phyloP scores from a whole-genome alignment of 306 rosid genomes.

The Comarum palustre region DNA sequence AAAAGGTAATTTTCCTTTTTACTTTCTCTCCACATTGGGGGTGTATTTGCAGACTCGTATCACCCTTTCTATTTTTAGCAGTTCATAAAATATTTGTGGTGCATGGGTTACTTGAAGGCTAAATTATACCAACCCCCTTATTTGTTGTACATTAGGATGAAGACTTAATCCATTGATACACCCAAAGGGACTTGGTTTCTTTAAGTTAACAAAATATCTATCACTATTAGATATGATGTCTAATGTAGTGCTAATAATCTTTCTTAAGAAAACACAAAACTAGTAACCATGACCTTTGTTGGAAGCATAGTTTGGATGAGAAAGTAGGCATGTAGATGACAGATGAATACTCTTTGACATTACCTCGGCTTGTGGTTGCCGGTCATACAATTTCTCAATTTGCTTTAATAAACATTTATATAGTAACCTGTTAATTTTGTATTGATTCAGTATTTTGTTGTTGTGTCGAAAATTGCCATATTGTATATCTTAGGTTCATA shows the following conservation, averaged over 20 bases:
- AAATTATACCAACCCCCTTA: background rate
- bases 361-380: background rate
- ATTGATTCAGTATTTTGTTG: background rate
- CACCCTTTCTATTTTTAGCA: background rate
- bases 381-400: background rate
- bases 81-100: background rate
- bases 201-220: background rate
- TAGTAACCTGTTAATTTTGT: background rate
- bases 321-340: background rate
- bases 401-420: background rate
- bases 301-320: background rate
- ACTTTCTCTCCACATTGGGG: conserved; percentile 1
- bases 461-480: background rate
- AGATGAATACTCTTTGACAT: background rate
- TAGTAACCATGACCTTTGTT: background rate
- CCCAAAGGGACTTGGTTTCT: background rate
- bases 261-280: background rate
- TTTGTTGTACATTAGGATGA: background rate
- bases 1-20: conserved; percentile 56
- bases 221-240: background rate
- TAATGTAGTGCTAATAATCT: background rate
- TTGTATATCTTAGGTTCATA: background rate
- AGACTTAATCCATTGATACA: background rate
- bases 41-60: background rate
- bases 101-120: background rate